Evolutionary conservation across 306 rosid species (phyloP).

Genomic region (Cicer pinnatifidum): DNA sequence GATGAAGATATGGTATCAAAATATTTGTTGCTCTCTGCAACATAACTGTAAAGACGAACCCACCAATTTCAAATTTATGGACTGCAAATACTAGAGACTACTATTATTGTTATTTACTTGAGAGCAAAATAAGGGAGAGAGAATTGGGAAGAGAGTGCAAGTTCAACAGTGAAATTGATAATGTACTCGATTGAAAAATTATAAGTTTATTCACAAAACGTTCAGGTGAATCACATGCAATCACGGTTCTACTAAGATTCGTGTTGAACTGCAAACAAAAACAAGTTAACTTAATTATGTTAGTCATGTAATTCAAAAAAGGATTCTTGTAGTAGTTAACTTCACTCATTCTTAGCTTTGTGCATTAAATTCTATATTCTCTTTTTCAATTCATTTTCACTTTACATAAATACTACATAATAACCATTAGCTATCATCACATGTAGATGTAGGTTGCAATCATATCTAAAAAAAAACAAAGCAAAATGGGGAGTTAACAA

Average conservation of each 20-base stretch:
- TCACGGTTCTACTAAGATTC: background rate
- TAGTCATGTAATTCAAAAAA: background rate
- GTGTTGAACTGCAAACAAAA: background rate
- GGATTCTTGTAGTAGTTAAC: background rate
- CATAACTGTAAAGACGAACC: no score
- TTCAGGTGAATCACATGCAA: background rate
- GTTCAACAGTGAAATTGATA: background rate
- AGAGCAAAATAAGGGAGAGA: background rate
- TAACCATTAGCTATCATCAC: background rate
- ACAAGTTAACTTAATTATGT: background rate
- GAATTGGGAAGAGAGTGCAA: background rate
- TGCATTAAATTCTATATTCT: background rate
- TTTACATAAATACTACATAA: background rate
- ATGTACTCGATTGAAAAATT: background rate
- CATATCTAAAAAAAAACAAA: background rate
- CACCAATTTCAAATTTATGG: no score
- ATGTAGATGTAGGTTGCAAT: conserved; percentile 5
- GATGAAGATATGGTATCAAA: no score
- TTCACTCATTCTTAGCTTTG: background rate
- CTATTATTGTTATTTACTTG: no score
- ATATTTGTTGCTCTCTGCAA: no score
- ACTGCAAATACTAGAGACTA: no score
- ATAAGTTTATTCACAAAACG: background rate
- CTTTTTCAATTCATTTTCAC: background rate
- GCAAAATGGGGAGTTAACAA: background rate